Evolutionary conservation across 1,284 basidiomycete genomes (phyloP).

Genomic region (Melampsora larici-populina): DNA sequence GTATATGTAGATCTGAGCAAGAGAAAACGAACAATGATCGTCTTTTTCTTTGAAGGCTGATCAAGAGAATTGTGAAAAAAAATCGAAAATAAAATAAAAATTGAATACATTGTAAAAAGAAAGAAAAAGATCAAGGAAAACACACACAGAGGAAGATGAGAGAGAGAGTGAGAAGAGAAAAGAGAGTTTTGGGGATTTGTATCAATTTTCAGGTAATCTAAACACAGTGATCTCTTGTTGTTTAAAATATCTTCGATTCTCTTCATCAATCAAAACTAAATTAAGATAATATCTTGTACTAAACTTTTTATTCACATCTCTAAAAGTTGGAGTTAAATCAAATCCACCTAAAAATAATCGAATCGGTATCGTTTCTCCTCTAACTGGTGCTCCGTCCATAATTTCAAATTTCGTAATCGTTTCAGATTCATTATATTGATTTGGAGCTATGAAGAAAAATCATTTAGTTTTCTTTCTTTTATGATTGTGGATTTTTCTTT

Average conservation of each 20-base stretch:
- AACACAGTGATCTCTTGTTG: constrained; percentile 52
- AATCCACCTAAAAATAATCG: constrained; percentile 96
- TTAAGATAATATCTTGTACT: constrained; percentile 94
- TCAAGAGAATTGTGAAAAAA: too few species aligned
- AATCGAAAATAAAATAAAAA: too few species aligned
- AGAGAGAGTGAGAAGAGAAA: not conserved
- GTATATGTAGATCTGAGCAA: too few species aligned
- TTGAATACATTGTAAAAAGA: not conserved
- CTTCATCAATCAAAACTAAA: constrained; percentile 93
- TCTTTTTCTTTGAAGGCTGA: too few species aligned
- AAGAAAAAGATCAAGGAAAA: too few species aligned
- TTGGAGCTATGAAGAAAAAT: constrained; percentile 60
- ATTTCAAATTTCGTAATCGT: constrained; percentile 99
- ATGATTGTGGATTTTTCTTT: too few species aligned
- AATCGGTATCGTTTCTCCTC: constrained; percentile 97
- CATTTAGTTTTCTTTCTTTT: too few species aligned
- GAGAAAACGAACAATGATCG: too few species aligned
- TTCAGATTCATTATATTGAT: constrained; percentile 98
- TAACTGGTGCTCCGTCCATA: constrained; percentile 93
- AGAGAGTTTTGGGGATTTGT: not conserved
- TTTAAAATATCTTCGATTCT: constrained; percentile 93
- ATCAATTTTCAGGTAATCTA: constrained; percentile 41
- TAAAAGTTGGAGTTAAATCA: constrained; percentile 95
- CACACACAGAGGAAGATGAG: too few species aligned
- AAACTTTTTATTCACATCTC: constrained; percentile 99